phyloP scores from a whole-genome alignment of 805 yeast genomes.

The Komagataella ulmi region DNA sequence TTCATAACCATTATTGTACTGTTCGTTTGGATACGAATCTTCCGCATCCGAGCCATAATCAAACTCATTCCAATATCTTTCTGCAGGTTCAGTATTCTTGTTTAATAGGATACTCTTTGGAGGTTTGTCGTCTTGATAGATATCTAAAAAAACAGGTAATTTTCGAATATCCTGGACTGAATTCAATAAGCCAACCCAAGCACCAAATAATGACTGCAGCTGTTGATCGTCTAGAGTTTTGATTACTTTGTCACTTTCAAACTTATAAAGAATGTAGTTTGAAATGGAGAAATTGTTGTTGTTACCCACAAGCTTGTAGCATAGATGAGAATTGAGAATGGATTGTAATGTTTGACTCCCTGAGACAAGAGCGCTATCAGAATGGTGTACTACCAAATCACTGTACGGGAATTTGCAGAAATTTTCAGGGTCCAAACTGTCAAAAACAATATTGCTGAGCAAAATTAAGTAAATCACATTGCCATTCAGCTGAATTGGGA shows the following conservation, averaged over 20 bases:
- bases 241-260: not conserved
- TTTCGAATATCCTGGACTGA: conserved; percentile 25
- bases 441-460: not conserved
- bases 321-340: not conserved
- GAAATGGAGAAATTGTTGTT: not conserved
- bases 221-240: not conserved
- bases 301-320: not conserved
- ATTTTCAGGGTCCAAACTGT: not conserved
- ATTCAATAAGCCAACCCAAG: conserved; percentile 8
- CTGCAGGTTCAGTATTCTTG: conserved; percentile 4
- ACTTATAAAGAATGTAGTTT: not conserved
- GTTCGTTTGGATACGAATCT: not conserved
- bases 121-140: not conserved
- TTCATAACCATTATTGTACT: not conserved
- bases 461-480: not conserved
- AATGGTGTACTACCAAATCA: not conserved
- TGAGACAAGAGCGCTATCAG: not conserved
- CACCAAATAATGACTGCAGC: conserved; percentile 16
- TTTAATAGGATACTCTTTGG: conserved; percentile 17
- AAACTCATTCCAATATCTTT: conserved; percentile 55
- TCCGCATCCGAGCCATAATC: conserved; percentile 42
- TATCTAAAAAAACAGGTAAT: conserved; percentile 17
- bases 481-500: not conserved
- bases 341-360: not conserved
- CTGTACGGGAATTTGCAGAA: not conserved